Base-by-base conservation (phyloP, 768 basidiomycete species). In the Auricularia heimuer region DNA sequence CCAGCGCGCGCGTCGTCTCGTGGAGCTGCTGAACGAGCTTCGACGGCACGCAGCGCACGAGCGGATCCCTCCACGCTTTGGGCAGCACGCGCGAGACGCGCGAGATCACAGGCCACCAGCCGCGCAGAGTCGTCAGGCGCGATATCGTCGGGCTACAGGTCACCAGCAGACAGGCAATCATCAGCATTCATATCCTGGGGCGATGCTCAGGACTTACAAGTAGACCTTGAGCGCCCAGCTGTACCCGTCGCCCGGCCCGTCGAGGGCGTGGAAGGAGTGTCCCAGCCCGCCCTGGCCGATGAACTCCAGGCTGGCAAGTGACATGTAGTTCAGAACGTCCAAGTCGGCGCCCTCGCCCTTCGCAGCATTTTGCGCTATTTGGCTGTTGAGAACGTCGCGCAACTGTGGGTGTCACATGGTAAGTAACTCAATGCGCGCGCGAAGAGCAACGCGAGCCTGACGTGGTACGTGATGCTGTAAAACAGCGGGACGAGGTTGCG, bases 211-310 rank as follows among this genome's bases (percentile, higher is more conserved):
- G 45, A n/a, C 54, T n/a, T 54, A 54, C 54, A 54, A 54, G 2
- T 54, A 54, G 29, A 54, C 54, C 29, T 54, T 54, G n/a, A 54
- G 29, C n/a, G 54, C 54, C 54, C 54, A 54, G 54, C 54, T 54
- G 29, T 54, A 54, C 54, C 54, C 54, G 29, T 54, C 54, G 18
- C 54, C 54, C 7, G 73, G 71, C 16, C 77, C 76, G 58, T 80
- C 77, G 3, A 83, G 72, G 2, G 80, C 79, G 66, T 81, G 79
- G 67, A 82, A 82, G 7, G 79, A 80, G 67, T 81, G 79, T 1
- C 78, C 78, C 36, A 83, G 73, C 3, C 82, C 81, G 21, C 77
- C 77, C 71, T 80, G 81, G 3, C 79, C 81, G 54, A 83, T 77
- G 56, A 82, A 71, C 65, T 83, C 81, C 10, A 83, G 73, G 21